Base-by-base conservation (phyloP, 177 flowering plant genomes). In the Vitis hybrid region DNA sequence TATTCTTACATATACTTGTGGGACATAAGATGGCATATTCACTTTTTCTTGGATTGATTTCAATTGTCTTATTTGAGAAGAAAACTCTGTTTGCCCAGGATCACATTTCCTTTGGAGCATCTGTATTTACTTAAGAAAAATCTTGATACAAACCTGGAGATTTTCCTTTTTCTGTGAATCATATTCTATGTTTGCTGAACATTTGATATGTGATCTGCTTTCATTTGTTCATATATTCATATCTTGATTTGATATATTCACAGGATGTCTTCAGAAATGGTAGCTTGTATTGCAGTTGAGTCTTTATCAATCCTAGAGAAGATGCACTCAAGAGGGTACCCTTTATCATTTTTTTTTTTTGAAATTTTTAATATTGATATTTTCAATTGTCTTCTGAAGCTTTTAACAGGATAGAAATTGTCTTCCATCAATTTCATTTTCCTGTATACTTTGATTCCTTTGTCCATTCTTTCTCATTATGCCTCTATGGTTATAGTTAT, bases 231-330 rank as follows among this genome's bases (percentile, higher is more conserved):
- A 9, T 56, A 57, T 30, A 18, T 54, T 56, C 9, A 21, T 75
- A 62, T 55, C 21, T 52, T 52, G 5, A 34, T 40, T 40, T 40
- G 6, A 34, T 71, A 30, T 19, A 40, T 70, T 59, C 62, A 68
- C 82, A 92, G 97, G 83, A 89, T 93, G 94, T 83, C 93, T 8
- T 72, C 90, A 14, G 94, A 91, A 83, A 93, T 89, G 97, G 92
- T 93, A 19, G 86, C 97, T 52, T 91, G 97, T 67, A 93, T 93
- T 73, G 97, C 97, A 13, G 97, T 84, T 51, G 97, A 93, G 71
- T 83, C 98, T 34, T 69, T 93, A 62, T 91, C 98, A 67, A 91
- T 93, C 72, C 79, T 93, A 7, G 94, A 93, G 82, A 93, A 87
- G 84, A 86, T 91, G 89, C 98, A 91, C 71, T 74, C 87, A 13